Conservation (phyloP, 495 filamentous ascomycete species). For the Trichoderma virens region DNA sequence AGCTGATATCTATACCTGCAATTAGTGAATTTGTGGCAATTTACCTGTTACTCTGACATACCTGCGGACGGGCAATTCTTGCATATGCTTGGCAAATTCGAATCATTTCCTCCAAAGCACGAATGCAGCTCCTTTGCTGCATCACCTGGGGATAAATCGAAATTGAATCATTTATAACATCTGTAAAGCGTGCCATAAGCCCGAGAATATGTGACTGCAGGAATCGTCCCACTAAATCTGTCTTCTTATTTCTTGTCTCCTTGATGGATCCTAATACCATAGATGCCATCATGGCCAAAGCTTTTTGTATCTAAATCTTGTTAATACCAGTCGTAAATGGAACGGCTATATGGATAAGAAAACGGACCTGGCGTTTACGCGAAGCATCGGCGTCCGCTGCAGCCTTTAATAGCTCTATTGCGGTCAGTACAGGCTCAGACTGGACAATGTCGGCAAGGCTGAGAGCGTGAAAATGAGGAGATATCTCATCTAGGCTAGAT, state of each 20-base stretch:
- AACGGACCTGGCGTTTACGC: constrained; percentile 42
- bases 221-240: constrained; percentile 60
- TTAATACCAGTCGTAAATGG: constrained; percentile 16
- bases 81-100: constrained; percentile 59
- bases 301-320: constrained; percentile 44
- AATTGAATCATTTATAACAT: constrained; percentile 66
- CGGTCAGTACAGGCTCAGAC: constrained; percentile 65
- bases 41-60: constrained; percentile 29
- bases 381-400: constrained; percentile 60
- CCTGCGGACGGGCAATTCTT: constrained; percentile 77
- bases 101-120: constrained; percentile 84
- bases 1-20: constrained; percentile 59
- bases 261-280: constrained; percentile 49
- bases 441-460: constrained; percentile 62
- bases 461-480: constrained; percentile 57
- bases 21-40: constrained; percentile 4
- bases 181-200: constrained; percentile 75
- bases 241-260: constrained; percentile 44
- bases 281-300: constrained; percentile 58
- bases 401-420: constrained; percentile 76
- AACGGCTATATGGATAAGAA: background rate
- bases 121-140: constrained; percentile 68
- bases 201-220: constrained; percentile 80
- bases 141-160: constrained; percentile 40
- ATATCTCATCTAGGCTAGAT: constrained; percentile 52